Evolutionary conservation across 345 rosid species (phyloP).

Genomic region (Raphanus raphanistrum): DNA sequence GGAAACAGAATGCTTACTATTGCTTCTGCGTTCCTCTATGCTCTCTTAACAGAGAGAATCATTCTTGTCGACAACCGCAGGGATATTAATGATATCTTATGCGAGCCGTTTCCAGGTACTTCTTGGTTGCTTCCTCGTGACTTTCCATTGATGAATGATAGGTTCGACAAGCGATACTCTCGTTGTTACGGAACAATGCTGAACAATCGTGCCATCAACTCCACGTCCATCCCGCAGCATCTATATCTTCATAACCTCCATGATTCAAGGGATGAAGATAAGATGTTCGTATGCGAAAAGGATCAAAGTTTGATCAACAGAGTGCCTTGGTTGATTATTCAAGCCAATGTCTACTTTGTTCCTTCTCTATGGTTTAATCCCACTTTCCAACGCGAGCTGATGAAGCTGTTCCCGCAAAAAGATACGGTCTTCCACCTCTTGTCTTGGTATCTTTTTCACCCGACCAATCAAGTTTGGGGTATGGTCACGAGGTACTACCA

Average conservation of each 20-base stretch:
- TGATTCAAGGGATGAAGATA: not conserved
- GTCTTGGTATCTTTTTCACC: not conserved
- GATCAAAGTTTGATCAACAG: not conserved
- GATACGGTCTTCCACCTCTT: not conserved
- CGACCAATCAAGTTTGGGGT: constrained; percentile 5
- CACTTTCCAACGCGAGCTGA: not conserved
- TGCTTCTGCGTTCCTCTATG: not conserved
- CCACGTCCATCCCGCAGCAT: not conserved
- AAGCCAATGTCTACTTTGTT: constrained; percentile 1
- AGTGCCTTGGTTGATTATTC: not conserved
- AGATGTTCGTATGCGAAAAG: not conserved
- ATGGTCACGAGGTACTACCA: not conserved
- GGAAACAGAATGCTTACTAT: constrained; percentile 1
- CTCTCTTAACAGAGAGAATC: not conserved
- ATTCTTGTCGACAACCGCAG: not conserved
- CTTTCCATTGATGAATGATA: not conserved
- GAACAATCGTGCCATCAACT: not conserved
- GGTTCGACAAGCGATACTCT: not conserved
- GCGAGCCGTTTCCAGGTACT: not conserved
- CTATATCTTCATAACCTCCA: not conserved
- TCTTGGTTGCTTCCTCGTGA: constrained; percentile 2
- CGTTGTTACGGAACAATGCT: not conserved
- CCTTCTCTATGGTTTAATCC: not conserved
- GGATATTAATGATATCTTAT: not conserved
- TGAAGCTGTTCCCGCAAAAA: not conserved